Percentiles rank a stretch among this genome's conserved stretches.
Conservation (phyloP, 768 basidiomycete genomes). For the Filobasidium floriforme region DNA sequence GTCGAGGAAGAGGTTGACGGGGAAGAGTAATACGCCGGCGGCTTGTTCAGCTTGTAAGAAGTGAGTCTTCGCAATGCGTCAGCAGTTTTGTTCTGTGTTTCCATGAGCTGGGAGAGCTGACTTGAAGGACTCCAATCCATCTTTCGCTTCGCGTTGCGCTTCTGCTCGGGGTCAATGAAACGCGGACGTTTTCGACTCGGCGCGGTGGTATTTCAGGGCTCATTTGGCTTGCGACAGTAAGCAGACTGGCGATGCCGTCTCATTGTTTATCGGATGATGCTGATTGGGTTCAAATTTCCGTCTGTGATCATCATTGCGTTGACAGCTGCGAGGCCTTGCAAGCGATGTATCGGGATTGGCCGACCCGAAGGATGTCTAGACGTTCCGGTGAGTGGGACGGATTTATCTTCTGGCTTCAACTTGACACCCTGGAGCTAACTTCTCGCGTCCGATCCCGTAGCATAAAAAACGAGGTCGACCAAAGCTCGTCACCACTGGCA, state of each 20-base stretch:
- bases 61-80: slow-evolving; percentile 2
- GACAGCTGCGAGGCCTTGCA: slow-evolving; percentile 8
- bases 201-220: slow-evolving; percentile 1
- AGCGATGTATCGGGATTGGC: slow-evolving; percentile 2
- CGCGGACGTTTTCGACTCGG: no score
- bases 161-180: not conserved
- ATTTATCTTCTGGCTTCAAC: not conserved
- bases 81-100: no score
- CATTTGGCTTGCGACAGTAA: slow-evolving; percentile 19
- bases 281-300: not conserved
- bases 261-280: not conserved
- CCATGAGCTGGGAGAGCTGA: not conserved
- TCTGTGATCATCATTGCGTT: not conserved
- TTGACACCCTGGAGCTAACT: not conserved
- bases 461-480: slow-evolving; percentile 16
- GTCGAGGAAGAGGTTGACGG: slow-evolving; percentile 8
- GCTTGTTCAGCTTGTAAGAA: slow-evolving; percentile 14
- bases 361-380: slow-evolving; percentile 6
- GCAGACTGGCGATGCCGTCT: not conserved
- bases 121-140: not conserved
- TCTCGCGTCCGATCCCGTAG: not conserved
- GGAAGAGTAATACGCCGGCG: slow-evolving; percentile 13
- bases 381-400: slow-evolving; percentile 3
- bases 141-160: not conserved
- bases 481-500: slow-evolving; percentile 1